phyloP scores from a whole-genome alignment of 768 basidiomycete genomes.

The Wakefieldia striispora region DNA sequence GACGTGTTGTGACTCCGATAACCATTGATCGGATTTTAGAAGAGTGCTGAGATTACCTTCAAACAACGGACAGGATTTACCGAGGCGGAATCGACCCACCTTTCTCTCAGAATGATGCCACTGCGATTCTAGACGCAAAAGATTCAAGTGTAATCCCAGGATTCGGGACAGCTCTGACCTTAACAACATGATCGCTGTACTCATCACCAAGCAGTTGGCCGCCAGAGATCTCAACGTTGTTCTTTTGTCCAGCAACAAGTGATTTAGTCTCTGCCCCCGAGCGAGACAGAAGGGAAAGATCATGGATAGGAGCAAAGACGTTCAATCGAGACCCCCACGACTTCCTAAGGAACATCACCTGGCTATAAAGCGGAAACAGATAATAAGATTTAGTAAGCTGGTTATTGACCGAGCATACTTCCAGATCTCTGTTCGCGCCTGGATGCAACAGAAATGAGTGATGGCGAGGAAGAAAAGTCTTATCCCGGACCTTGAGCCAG shows the following conservation, averaged over 20 bases:
- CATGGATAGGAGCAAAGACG: slow-evolving; percentile 89
- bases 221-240: slow-evolving; percentile 71
- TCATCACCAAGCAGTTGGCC: slow-evolving; percentile 92
- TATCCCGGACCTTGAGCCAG: slow-evolving; percentile 72
- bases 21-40: slow-evolving; percentile 93
- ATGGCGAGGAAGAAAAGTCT: background rate
- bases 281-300: slow-evolving; percentile 79
- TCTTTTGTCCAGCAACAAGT: slow-evolving; percentile 64
- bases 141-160: background rate
- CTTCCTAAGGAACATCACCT: slow-evolving; percentile 83
- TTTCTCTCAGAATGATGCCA: slow-evolving; percentile 91
- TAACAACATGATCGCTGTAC: slow-evolving; percentile 91
- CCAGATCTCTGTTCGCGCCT: slow-evolving; percentile 88
- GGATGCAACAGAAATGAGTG: background rate
- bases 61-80: background rate
- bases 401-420: slow-evolving; percentile 54
- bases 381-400: background rate
- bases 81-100: slow-evolving; percentile 43
- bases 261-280: slow-evolving; percentile 56
- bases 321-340: slow-evolving; percentile 77
- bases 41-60: slow-evolving; percentile 53
- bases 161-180: slow-evolving; percentile 44
- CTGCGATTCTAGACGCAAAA: slow-evolving; percentile 67
- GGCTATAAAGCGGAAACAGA: slow-evolving; percentile 42
- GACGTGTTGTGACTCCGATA: slow-evolving; percentile 65